Conservation (phyloP, 257 asterid genomes). For the Hygrophila difformis region DNA sequence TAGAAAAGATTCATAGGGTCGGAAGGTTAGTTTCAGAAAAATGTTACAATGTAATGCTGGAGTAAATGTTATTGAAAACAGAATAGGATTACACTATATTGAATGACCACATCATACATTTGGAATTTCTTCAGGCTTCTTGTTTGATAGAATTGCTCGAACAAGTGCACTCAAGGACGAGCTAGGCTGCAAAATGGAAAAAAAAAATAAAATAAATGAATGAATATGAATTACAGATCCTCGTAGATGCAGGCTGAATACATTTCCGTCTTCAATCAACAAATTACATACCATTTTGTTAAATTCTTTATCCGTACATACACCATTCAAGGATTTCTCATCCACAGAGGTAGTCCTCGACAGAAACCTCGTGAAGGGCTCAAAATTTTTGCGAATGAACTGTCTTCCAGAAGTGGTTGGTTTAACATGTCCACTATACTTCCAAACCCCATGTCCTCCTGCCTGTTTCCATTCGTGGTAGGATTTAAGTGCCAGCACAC, state of each 20-base stretch:
- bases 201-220: not conserved
- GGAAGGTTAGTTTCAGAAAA: too few species aligned
- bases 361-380: conserved; percentile 67
- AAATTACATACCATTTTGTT: conserved; percentile 43
- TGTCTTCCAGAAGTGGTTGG: conserved; percentile 52
- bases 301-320: conserved; percentile 31
- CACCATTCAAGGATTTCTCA: conserved; percentile 41
- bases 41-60: too few species aligned
- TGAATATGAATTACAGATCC: not conserved
- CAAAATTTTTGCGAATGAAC: conserved; percentile 77
- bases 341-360: conserved; percentile 46
- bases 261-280: not conserved
- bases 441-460: conserved; percentile 82
- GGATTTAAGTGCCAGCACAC: conserved; percentile 88
- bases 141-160: conserved; percentile 65
- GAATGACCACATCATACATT: conserved; percentile 28
- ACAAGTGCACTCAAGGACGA: conserved; percentile 81
- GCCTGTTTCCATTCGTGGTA: conserved; percentile 74
- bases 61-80: too few species aligned
- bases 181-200: conserved; percentile 37
- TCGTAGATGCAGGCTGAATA: not conserved
- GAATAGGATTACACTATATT: not conserved
- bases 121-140: conserved; percentile 96
- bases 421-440: conserved; percentile 78
- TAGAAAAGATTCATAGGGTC: too few species aligned